A percentile compares a stretch with the other conserved stretches of the same genome.
Evolutionary conservation across 768 basidiomycete genomes (phyloP).

Genomic region (Paxillus ammoniavirescens): DNA sequence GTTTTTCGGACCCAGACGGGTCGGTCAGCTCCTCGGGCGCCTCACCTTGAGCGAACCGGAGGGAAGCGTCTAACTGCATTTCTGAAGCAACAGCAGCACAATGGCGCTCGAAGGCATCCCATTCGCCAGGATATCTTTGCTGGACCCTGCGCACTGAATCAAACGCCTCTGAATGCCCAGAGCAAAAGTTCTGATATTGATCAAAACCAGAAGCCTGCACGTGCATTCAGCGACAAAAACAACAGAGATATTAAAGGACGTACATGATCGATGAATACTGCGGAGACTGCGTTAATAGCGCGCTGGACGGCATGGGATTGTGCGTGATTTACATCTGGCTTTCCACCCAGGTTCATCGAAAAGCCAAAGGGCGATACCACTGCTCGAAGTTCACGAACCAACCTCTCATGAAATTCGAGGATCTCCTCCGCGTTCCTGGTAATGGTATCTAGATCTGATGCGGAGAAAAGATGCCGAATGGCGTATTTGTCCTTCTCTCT

Average conservation of each 20-base stretch:
- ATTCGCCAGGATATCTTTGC: slow-evolving; percentile 64
- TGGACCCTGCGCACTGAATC: slow-evolving; percentile 68
- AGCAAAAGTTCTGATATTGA: slow-evolving; percentile 84
- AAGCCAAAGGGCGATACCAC: slow-evolving; percentile 55
- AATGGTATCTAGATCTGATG: slow-evolving; percentile 55
- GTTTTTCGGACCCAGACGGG: slow-evolving; percentile 6
- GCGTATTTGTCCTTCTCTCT: slow-evolving; percentile 32
- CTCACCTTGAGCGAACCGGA: slow-evolving; percentile 9
- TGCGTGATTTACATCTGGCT: slow-evolving; percentile 6
- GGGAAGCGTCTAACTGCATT: slow-evolving; percentile 25
- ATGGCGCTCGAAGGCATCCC: slow-evolving; percentile 80
- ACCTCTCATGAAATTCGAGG: slow-evolving; percentile 64
- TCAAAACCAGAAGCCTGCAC: slow-evolving; percentile 69
- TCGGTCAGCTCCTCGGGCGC: slow-evolving; percentile 3
- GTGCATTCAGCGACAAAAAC: slow-evolving; percentile 2
- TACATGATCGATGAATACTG: slow-evolving; percentile 61
- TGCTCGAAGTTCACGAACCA: slow-evolving; percentile 53
- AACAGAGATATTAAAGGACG: slow-evolving; percentile 2
- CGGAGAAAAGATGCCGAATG: slow-evolving; percentile 53
- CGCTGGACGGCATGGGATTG: slow-evolving; percentile 33
- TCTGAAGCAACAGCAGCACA: slow-evolving; percentile 58
- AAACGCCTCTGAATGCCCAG: slow-evolving; percentile 80
- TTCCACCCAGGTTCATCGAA: slow-evolving; percentile 30
- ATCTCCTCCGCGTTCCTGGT: slow-evolving; percentile 69
- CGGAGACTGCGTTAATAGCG: slow-evolving; percentile 39